Base-by-base conservation (phyloP, 768 basidiomycete genomes). In the Gautieria morchelliformis region DNA sequence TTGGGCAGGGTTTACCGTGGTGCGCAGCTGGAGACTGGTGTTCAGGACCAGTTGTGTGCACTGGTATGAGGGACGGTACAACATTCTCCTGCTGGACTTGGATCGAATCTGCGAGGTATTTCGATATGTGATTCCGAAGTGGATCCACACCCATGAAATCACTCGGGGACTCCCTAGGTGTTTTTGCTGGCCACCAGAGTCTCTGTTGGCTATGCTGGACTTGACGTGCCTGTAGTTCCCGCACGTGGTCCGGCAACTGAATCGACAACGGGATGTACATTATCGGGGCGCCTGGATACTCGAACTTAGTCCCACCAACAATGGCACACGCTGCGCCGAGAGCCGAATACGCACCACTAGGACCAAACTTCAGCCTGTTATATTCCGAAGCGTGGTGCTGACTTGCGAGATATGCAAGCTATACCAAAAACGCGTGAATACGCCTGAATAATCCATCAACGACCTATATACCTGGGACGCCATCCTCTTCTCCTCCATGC, bases 331-430 rank as follows among this genome's bases (percentile, higher is more conserved):
- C 45, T 7, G 22, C 8, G 22, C 37, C 44, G 35, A 8, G 11
- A 15, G 27, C 5, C 60, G 32, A 44, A 24, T 15, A 54, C 58
- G 14, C n/a, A 69, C 71, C 73, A 58, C 63, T 51, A n/a, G 68
- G 67, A 5, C 87, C 89, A 58, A 80, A 83, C 68, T 89, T 88
- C 24, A 81, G 67, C 54, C 78, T 76, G 63, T 79, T 86, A 67
- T 90, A 89, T 46, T 84, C 80, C 70, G 83, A 85, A 56, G 65
- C 53, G 62, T 89, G 88, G 69, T 89, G 84, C 62, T 89, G 87
- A 6, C 85, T 88, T 2, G 86, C 85, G 17, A 90, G 71, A 3
- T 65, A 69, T 1, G 76, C 74, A 49, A 86, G 77, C 75, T 83
- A 57, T 14, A 48, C 22, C 3, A 4, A 41, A 45, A 12, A 58